A percentile compares a stretch with the other conserved stretches of the same genome.
Evolutionary conservation across 164 flowering plant species (phyloP).

Genomic region (Nelumbo lutea): DNA sequence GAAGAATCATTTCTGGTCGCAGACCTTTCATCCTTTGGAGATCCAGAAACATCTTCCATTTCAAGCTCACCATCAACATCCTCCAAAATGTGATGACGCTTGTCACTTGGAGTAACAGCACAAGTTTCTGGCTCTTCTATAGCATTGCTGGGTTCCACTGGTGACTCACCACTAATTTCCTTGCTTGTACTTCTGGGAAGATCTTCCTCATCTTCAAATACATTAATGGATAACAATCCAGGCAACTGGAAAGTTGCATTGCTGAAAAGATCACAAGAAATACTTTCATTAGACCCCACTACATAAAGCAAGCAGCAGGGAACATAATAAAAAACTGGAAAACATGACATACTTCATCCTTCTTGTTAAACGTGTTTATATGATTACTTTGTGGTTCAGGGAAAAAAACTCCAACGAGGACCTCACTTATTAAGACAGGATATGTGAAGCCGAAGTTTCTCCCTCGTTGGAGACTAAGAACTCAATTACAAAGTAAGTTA

Average conservation of each 20-base stretch:
- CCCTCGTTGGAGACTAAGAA: too few relatives aligned
- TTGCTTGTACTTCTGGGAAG: conserved; percentile 35
- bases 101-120: conserved; percentile 52
- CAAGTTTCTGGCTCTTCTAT: conserved; percentile 32
- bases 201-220: conserved; percentile 74
- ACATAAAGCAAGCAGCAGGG: background rate
- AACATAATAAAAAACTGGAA: background rate
- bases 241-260: conserved; percentile 94
- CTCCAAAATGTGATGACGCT: conserved; percentile 64
- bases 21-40: conserved; percentile 43
- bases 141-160: conserved; percentile 23
- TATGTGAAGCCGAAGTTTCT: too few relatives aligned
- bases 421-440: too few relatives aligned
- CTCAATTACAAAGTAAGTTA: too few relatives aligned
- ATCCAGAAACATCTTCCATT: conserved; percentile 87
- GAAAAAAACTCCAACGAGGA: too few relatives aligned
- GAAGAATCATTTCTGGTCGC: conserved; percentile 16
- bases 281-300: background rate
- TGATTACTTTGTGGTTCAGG: background rate
- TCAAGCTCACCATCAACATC: conserved; percentile 92
- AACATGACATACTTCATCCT: background rate
- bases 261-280: conserved; percentile 37
- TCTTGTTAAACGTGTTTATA: background rate
- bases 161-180: conserved; percentile 31
- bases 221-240: conserved; percentile 64